Evolutionary conservation across 2,329 filamentous ascomycete species (phyloP).

Genomic region (Cytospora schulzeri): DNA sequence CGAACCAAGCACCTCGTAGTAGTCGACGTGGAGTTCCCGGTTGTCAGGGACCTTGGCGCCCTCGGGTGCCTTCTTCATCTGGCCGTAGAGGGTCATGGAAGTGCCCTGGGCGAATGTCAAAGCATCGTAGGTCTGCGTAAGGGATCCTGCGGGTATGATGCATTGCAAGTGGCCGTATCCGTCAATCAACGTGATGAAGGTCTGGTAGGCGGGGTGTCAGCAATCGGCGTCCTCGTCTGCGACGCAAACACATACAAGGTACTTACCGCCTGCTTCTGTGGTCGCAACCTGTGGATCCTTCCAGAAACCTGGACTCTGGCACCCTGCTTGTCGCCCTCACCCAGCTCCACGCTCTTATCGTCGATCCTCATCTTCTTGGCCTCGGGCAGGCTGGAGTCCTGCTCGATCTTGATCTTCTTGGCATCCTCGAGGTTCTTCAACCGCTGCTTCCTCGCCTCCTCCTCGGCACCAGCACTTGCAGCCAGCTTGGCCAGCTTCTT

Average conservation of each 20-base stretch:
- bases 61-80: conserved; percentile 78
- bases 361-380: conserved; percentile 76
- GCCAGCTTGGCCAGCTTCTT: conserved; percentile 82
- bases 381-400: conserved; percentile 75
- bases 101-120: conserved; percentile 84
- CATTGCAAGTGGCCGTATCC: conserved; percentile 87
- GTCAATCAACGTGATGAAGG: conserved; percentile 81
- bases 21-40: conserved; percentile 90
- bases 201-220: conserved; percentile 20
- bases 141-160: conserved; percentile 71
- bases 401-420: conserved; percentile 71
- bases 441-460: conserved; percentile 72
- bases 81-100: conserved; percentile 80
- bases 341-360: conserved; percentile 64
- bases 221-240: neutral
- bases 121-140: conserved; percentile 91
- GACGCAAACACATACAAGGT: neutral
- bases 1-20: conserved; percentile 76
- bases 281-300: conserved; percentile 77
- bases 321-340: conserved; percentile 62
- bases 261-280: conserved; percentile 75
- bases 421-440: conserved; percentile 74
- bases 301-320: conserved; percentile 79
- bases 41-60: conserved; percentile 78
- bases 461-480: conserved; percentile 70